Evolutionary conservation across 805 yeast genomes (phyloP).

Genomic region (Lipomyces lipofer): DNA sequence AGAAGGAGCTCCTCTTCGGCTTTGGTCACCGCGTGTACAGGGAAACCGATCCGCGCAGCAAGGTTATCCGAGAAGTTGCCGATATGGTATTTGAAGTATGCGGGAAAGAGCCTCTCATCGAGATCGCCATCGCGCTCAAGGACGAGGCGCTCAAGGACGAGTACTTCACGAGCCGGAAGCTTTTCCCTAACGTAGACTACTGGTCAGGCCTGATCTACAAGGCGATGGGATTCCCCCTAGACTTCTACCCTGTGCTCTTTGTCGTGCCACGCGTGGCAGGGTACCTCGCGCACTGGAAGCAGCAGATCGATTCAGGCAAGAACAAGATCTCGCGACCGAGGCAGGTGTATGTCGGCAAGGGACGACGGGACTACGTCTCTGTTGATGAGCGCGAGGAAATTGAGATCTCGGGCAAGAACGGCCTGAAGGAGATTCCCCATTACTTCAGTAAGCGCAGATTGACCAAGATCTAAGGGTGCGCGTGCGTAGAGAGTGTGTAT

Average conservation of each 20-base stretch:
- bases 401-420: slow-evolving; percentile 12
- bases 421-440: slow-evolving; percentile 26
- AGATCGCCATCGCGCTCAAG: slow-evolving; percentile 28
- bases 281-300: slow-evolving; percentile 31
- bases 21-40: slow-evolving; percentile 31
- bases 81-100: slow-evolving; percentile 30
- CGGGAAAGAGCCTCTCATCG: slow-evolving; percentile 29
- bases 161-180: slow-evolving; percentile 27
- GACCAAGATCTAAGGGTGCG: slow-evolving; percentile 15
- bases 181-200: slow-evolving; percentile 30
- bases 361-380: slow-evolving; percentile 26
- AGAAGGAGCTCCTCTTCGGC: slow-evolving; percentile 28
- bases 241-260: slow-evolving; percentile 29
- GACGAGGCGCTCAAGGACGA: slow-evolving; percentile 29
- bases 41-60: slow-evolving; percentile 28
- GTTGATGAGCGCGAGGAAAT: slow-evolving; percentile 23
- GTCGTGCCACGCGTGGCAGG: slow-evolving; percentile 32
- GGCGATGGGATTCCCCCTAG: slow-evolving; percentile 31
- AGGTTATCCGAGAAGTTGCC: slow-evolving; percentile 29
- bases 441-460: slow-evolving; percentile 28
- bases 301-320: slow-evolving; percentile 29
- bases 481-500: too few relatives aligned
- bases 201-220: slow-evolving; percentile 32
- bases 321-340: slow-evolving; percentile 30
- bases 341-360: slow-evolving; percentile 27